A percentile compares a stretch with the other conserved stretches of the same genome.
These are phyloP conservation scores for Xylariomycetidae sp. DNA, from an alignment of 2,329 filamentous ascomycete species.

Conservation along the genomic window DNA sequence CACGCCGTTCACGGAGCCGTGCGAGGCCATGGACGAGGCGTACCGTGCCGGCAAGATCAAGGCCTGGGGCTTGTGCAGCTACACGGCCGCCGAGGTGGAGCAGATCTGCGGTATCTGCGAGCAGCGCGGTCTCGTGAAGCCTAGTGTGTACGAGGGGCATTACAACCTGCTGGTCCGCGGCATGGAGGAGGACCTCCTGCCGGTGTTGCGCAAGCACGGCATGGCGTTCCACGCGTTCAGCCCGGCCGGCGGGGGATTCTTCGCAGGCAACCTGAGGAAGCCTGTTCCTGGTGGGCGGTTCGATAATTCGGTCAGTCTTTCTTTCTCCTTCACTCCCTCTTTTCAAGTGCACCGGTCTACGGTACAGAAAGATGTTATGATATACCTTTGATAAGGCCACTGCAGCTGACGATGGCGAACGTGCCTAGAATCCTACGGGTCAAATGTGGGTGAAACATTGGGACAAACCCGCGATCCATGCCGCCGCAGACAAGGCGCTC, in stretches of 20 bases:
- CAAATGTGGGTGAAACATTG: background rate
- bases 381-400: conserved; percentile 8
- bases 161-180: conserved; percentile 41
- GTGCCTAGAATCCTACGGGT: background rate
- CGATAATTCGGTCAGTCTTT: no score
- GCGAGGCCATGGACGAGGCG: no score
- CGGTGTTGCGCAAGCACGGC: conserved; percentile 33
- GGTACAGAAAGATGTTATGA: no score
- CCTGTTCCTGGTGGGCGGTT: no score
- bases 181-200: conserved; percentile 37
- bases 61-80: no score
- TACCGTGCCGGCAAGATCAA: no score
- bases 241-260: conserved; percentile 6
- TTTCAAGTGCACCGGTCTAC: no score
- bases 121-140: conserved; percentile 34
- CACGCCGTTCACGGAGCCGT: no score
- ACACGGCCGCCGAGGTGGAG: conserved; percentile 38
- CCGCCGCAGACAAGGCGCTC: conserved; percentile 21
- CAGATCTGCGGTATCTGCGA: conserved; percentile 38
- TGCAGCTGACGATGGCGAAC: background rate
- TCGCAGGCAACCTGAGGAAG: conserved; percentile 22
- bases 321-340: no score
- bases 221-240: conserved; percentile 42
- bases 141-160: conserved; percentile 42
- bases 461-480: conserved; percentile 20